Evolutionary conservation across 1,284 basidiomycete species (phyloP).

Genomic region (Heterobasidion parviporum): DNA sequence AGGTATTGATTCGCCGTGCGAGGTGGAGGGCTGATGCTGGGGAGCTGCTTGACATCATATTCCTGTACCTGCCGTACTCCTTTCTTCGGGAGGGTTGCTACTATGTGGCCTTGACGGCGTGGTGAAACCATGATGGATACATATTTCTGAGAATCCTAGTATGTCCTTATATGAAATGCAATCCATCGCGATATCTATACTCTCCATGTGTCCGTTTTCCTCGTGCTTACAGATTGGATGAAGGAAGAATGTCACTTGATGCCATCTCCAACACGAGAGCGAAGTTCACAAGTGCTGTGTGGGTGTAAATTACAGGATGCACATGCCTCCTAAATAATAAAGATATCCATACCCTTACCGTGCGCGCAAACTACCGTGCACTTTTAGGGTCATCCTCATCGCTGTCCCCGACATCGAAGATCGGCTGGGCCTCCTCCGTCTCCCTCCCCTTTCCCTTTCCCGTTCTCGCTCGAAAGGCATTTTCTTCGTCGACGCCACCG

Average conservation of each 20-base stretch:
- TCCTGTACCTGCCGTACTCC: slow-evolving; percentile 64
- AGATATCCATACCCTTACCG: slow-evolving; percentile 4
- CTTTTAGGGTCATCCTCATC: slow-evolving; percentile 29
- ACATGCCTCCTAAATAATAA: background rate
- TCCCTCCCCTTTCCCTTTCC: slow-evolving; percentile 32
- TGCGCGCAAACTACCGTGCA: background rate
- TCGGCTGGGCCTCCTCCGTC: slow-evolving; percentile 17
- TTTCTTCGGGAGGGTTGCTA: slow-evolving; percentile 34
- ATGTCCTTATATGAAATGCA: background rate
- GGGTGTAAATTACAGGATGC: background rate
- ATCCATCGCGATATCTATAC: background rate
- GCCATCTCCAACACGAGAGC: too few relatives aligned
- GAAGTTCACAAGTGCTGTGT: too few relatives aligned
- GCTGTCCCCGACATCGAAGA: slow-evolving; percentile 42
- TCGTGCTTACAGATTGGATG: too few relatives aligned
- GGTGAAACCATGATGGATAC: slow-evolving; percentile 73
- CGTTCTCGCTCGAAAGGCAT: slow-evolving; percentile 23
- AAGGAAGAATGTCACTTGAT: too few relatives aligned
- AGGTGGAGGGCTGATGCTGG: slow-evolving; percentile 31
- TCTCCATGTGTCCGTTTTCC: too few relatives aligned
- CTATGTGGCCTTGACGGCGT: slow-evolving; percentile 73
- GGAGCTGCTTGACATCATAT: slow-evolving; percentile 56
- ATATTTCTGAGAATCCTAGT: slow-evolving; percentile 17
- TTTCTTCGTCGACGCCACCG: slow-evolving; percentile 24
- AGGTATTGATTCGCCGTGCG: slow-evolving; percentile 41